Evolutionary conservation across 129 eudicot genomes (phyloP), one percentile per base, ranked within the genome.

Genomic region (Ambrosia trifida): DNA sequence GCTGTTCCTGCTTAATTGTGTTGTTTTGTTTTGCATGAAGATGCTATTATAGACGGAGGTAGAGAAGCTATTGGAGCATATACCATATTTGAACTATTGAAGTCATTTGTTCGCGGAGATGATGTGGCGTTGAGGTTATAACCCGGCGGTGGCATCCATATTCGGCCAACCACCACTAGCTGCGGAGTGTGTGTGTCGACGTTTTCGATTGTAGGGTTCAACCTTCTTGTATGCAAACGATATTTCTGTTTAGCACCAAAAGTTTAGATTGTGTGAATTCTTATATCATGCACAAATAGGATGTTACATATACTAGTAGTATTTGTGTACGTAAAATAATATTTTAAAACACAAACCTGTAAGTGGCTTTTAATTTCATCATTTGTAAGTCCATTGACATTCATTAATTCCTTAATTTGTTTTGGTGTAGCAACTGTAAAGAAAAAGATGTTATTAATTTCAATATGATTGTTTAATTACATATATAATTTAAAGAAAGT

Each of bases 311-410:
- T 45, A 30, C 2, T 28, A 24, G 16, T 33, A 33, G 3, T 32
- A 58, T 45, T 44, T 33, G 11, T 50, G 11, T 54, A 36, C 1
- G 20, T 51, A 7, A 18, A 17, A 45, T 45, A 46, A 44, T 20
- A 17, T 12, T 30, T 18, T 30, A 10, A 17, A 8, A 44, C 11
- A 84, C 86, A 54, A 73, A 94, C 99, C 99, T 94, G 99, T 74
- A 94, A 84, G 72, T 94, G 99, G 79, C 99, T 94, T 82, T 94
- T 94, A 47, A 94, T 96, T 83, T 94, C 99, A 77, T 94, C 97
- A 64, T 82, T 94, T 0, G 99, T 94, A 11, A 94, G 93, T 53
- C 99, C 99, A 78, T 94, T 96, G 46, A 94, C 96, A 81, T 87
- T 89, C 99, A 94, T 94, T 73, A 87, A 56, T 66, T 94, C 97